These are phyloP conservation scores for Tulasnella sp. DNA, from an alignment of 768 basidiomycete species.

Conservation along the genomic window DNA sequence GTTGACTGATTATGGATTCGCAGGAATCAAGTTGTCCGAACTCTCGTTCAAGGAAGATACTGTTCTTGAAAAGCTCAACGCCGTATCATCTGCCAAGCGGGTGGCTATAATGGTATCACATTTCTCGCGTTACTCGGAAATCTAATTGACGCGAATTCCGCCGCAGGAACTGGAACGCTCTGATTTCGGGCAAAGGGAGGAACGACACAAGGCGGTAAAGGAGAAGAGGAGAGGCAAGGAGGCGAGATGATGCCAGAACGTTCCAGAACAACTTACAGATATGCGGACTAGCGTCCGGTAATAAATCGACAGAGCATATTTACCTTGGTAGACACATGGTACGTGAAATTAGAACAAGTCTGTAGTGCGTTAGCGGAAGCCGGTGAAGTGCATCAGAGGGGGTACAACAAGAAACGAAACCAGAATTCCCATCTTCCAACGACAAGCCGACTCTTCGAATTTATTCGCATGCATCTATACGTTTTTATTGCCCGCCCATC, in stretches of 20 bases:
- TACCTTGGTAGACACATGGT: not conserved
- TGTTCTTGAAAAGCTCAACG: constrained; percentile 78
- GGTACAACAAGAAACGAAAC: not conserved
- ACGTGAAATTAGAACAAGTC: not conserved
- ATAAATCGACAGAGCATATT: not conserved
- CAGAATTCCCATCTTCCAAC: not conserved
- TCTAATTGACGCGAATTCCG: not conserved
- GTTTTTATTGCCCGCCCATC: not conserved
- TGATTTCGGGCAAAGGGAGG: constrained; percentile 81
- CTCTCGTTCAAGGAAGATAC: constrained; percentile 68
- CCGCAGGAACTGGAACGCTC: constrained; percentile 74
- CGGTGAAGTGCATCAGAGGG: not conserved
- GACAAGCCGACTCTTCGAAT: not conserved
- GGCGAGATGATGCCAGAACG: not conserved
- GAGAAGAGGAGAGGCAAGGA: not conserved
- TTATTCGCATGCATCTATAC: not conserved
- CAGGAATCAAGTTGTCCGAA: constrained; percentile 69
- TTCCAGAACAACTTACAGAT: not conserved
- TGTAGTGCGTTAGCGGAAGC: not conserved
- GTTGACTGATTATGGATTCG: constrained; percentile 1
- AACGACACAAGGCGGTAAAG: constrained; percentile 52
- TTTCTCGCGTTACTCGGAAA: not conserved
- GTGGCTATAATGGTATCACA: constrained; percentile 79
- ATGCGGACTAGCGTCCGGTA: not conserved
- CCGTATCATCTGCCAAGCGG: constrained; percentile 87